Conservation (phyloP, 768 basidiomycete species). For the Amanita pseudoporphyria region DNA sequence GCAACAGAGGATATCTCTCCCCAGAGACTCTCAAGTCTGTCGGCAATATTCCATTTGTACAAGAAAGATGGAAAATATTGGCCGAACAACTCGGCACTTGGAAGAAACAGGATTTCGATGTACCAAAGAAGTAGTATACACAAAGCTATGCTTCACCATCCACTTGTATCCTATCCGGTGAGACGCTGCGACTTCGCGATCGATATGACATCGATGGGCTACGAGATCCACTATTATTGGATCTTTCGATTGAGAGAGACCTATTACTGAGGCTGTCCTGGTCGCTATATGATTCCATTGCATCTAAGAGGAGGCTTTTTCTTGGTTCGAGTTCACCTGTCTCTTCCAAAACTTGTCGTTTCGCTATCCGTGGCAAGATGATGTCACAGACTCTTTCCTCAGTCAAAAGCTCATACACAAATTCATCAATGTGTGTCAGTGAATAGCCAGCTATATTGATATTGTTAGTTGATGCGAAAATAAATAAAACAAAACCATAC, state of each 20-base stretch:
- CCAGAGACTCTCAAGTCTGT: constrained; percentile 44
- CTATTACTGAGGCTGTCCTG: constrained; percentile 36
- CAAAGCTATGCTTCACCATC: constrained; percentile 14
- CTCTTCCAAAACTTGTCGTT: constrained; percentile 84
- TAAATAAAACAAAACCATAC: constrained; percentile 32
- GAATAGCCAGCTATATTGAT: constrained; percentile 63
- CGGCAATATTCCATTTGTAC: constrained; percentile 43
- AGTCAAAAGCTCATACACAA: constrained; percentile 70
- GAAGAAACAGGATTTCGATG: constrained; percentile 34
- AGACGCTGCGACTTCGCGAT: constrained; percentile 53
- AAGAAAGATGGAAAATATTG: constrained; percentile 61
- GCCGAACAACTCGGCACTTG: constrained; percentile 53
- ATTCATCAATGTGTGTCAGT: constrained; percentile 88
- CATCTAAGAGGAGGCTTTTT: constrained; percentile 79
- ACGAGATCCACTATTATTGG: constrained; percentile 53
- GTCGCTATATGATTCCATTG: constrained; percentile 70
- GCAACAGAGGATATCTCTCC: constrained; percentile 70
- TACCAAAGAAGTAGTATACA: constrained; percentile 30
- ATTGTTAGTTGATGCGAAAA: constrained; percentile 1
- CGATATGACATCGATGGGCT: constrained; percentile 41
- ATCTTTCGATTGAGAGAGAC: constrained; percentile 34
- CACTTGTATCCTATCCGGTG: constrained; percentile 44
- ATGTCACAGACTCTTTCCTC: constrained; percentile 96
- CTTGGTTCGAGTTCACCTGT: constrained; percentile 81
- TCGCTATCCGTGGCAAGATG: constrained; percentile 84